Evolutionary conservation across 2,329 filamentous ascomycete species (phyloP).

Genomic region (Blastomyces percursus): DNA sequence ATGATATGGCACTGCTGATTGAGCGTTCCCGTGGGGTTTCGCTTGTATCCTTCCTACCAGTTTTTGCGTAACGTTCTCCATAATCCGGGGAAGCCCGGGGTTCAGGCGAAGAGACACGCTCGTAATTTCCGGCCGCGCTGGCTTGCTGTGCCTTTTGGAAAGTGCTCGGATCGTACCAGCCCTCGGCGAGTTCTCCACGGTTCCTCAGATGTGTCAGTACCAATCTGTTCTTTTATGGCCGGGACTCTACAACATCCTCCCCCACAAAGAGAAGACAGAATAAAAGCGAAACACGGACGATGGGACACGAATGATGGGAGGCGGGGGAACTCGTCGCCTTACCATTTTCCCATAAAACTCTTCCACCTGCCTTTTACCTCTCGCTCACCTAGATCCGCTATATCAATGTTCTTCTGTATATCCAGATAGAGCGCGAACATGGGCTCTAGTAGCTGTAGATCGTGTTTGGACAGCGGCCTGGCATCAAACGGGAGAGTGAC

Average conservation of each 20-base stretch:
- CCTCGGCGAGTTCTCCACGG: constrained; percentile 69
- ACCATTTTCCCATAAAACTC: constrained; percentile 84
- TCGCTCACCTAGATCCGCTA: constrained; percentile 59
- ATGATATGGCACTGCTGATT: constrained; percentile 10
- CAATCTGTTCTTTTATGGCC: not conserved
- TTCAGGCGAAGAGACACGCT: constrained; percentile 8
- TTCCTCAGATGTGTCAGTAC: constrained; percentile 55
- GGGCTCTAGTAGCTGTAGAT: constrained; percentile 54
- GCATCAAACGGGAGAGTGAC: constrained; percentile 54
- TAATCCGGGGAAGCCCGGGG: constrained; percentile 19
- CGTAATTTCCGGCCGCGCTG: constrained; percentile 10
- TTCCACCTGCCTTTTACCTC: constrained; percentile 82
- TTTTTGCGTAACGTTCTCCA: constrained; percentile 3
- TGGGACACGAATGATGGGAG: constrained; percentile 2
- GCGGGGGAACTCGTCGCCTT: constrained; percentile 21
- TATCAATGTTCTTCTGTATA: constrained; percentile 66
- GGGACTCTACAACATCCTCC: not conserved
- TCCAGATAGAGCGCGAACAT: constrained; percentile 78
- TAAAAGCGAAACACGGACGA: constrained; percentile 1
- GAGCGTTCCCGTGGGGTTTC: not conserved
- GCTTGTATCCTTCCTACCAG: not conserved
- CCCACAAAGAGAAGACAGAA: not conserved
- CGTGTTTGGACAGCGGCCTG: constrained; percentile 54
- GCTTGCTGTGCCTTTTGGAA: constrained; percentile 44
- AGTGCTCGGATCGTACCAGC: constrained; percentile 82